Conservation (phyloP, 2,329 filamentous ascomycete genomes). For the Penicillium polonicum region DNA sequence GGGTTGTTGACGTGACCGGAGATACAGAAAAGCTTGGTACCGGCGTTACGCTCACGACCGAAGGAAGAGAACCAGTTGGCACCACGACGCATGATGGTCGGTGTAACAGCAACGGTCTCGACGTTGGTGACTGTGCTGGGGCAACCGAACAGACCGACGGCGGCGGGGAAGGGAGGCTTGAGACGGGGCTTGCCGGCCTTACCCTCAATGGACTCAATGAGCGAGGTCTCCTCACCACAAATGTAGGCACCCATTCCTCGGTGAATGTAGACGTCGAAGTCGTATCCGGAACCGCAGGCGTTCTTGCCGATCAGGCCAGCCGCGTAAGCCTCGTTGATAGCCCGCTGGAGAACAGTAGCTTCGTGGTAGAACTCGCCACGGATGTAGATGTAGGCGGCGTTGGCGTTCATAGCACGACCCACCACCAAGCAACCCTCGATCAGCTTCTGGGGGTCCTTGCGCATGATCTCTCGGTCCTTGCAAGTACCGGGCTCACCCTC, state of each 20-base stretch:
- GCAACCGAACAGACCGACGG: conserved; percentile 96
- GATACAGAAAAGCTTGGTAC: conserved; percentile 98
- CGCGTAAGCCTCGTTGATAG: conserved; percentile 96
- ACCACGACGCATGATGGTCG: conserved; percentile 91
- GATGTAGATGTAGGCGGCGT: conserved; percentile 98
- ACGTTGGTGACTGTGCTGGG: conserved; percentile 98
- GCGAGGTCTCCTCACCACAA: conserved; percentile 94
- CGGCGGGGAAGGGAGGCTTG: conserved; percentile 97
- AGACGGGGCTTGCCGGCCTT: conserved; percentile 98
- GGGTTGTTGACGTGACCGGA: conserved; percentile 99
- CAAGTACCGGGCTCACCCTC: conserved; percentile 98
- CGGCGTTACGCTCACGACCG: conserved; percentile 91
- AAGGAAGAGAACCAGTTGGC: conserved; percentile 91
- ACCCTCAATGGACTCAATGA: conserved; percentile 97
- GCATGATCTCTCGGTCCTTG: conserved; percentile 99
- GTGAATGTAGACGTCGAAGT: conserved; percentile 96
- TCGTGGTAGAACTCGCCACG: conserved; percentile 98
- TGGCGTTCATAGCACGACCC: conserved; percentile 97
- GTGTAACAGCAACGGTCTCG: conserved; percentile 92
- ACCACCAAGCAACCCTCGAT: conserved; percentile 95
- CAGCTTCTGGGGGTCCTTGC: conserved; percentile 99
- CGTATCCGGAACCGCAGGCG: conserved; percentile 92
- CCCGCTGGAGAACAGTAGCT: conserved; percentile 85
- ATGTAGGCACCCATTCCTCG: conserved; percentile 97
- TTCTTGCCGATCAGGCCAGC: conserved; percentile 97